Base-by-base conservation (phyloP, 345 rosid genomes). In the Corchorus olitorius region DNA sequence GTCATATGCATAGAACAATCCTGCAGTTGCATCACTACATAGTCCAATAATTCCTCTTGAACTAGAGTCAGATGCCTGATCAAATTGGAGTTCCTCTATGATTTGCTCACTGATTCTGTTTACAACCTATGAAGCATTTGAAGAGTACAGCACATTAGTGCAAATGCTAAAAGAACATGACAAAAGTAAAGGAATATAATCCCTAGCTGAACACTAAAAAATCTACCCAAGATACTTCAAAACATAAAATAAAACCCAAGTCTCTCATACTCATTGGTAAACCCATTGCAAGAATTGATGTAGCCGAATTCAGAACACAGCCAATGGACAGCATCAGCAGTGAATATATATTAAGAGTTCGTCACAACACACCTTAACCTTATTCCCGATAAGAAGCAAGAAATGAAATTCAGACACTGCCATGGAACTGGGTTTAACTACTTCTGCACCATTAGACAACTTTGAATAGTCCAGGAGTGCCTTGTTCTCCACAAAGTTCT, bases 1-100 rank as follows among this genome's bases (percentile, higher is more conserved):
- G 79, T 96, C 99, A 83, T 92, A 96, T 37, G 98, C 99, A 85
- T 96, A 96, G 85, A 92, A 93, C 82, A 96, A 77, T 74, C 97
- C 97, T 56, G 99, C 99, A 86, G 97, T 88, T 74, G 97, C 98
- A 84, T 96, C 99, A 59, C 97, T 96, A 72, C 95, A 94, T 82
- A 96, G 83, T 78, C 99, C 98, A 82, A 96, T 91, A 55, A 94
- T 90, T 74, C 97, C 99, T 75, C 88, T 89, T 69, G 97, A 90
- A 84, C 77, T 81, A 73, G 98, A 92, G 73, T 96, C 99, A 13
- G 95, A 77, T 9, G 93, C 73, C 85, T 82, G 94, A 89, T 96
- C 99, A 90, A 96, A 96, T 65, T 92, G 95, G 81, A 94, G 97
- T 83, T 94, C 98, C 86, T 96, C 98, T n/a, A 92, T 82, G 77